These are phyloP conservation scores for Phialophora expanda DNA, from an alignment of 2,329 filamentous ascomycete genomes.

Conservation along the genomic window DNA sequence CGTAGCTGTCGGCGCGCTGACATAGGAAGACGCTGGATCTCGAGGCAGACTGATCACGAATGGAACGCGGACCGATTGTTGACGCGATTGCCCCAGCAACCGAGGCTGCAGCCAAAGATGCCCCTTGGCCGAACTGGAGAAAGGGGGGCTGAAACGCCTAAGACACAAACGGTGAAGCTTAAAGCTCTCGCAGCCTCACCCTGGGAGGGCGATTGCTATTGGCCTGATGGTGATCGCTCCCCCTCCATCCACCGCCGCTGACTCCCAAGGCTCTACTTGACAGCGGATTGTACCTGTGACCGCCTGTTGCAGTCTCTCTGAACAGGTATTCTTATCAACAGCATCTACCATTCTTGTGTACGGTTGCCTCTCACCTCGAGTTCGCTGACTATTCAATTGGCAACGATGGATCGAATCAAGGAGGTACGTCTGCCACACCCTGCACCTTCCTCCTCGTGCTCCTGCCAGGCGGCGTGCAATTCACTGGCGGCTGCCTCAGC, in stretches of 20 bases:
- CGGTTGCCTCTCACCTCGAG: conserved; percentile 2
- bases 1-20: conserved; percentile 1
- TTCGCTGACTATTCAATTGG: background rate
- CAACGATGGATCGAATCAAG: conserved; percentile 83
- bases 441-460: conserved; percentile 45
- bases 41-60: background rate
- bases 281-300: conserved; percentile 25
- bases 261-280: conserved; percentile 16
- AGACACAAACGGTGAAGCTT: conserved; percentile 27
- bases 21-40: background rate
- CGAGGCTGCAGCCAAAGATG: conserved; percentile 2
- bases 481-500: conserved; percentile 21
- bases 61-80: conserved; percentile 29
- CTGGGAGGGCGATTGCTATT: conserved; percentile 19
- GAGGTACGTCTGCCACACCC: conserved; percentile 66
- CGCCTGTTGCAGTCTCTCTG: conserved; percentile 27
- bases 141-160: conserved; percentile 17
- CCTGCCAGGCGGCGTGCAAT: conserved; percentile 34
- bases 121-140: conserved; percentile 1
- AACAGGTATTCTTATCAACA: conserved; percentile 20
- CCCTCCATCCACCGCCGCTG: conserved; percentile 24
- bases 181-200: conserved; percentile 20
- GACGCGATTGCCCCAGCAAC: conserved; percentile 41
- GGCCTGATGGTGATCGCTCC: conserved; percentile 17
- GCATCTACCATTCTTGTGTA: background rate